Conservation (phyloP, 371 early-diverging fungal species). For the Rhizopus arrhizus region DNA sequence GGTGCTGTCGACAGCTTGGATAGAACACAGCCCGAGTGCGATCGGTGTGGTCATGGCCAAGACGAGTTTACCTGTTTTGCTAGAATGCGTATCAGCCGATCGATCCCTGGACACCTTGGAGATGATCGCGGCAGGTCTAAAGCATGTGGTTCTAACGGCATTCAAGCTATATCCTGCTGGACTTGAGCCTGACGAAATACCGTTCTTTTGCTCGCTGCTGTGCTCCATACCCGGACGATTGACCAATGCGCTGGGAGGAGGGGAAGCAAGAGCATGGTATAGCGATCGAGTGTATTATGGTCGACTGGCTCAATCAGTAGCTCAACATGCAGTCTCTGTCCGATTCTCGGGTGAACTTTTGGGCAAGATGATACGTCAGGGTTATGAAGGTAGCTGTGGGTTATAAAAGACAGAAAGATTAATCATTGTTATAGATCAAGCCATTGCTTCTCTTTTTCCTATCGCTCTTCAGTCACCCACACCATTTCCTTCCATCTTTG, state of each 20-base stretch:
- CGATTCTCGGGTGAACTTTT: constrained; percentile 26
- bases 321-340: background rate
- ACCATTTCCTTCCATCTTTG: constrained; percentile 4
- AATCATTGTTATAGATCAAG: constrained; percentile 10
- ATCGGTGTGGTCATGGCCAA: constrained; percentile 10
- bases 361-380: constrained; percentile 37
- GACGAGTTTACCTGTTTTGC: constrained; percentile 22
- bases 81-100: constrained; percentile 28
- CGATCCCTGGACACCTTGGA: constrained; percentile 18
- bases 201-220: constrained; percentile 29
- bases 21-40: background rate
- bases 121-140: constrained; percentile 13
- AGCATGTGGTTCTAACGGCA: background rate
- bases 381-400: constrained; percentile 22
- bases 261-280: constrained; percentile 20
- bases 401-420: no score
- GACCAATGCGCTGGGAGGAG: constrained; percentile 32
- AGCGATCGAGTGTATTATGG: constrained; percentile 24
- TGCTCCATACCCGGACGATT: constrained; percentile 40
- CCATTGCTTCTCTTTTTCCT: constrained; percentile 28
- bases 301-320: constrained; percentile 9
- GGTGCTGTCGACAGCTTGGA: constrained; percentile 10
- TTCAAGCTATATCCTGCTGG: background rate
- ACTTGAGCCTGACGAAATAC: constrained; percentile 1
- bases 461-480: constrained; percentile 2